Evolutionary conservation across 2,329 filamentous ascomycete genomes (phyloP).

Genomic region (Corynespora cassiicola): DNA sequence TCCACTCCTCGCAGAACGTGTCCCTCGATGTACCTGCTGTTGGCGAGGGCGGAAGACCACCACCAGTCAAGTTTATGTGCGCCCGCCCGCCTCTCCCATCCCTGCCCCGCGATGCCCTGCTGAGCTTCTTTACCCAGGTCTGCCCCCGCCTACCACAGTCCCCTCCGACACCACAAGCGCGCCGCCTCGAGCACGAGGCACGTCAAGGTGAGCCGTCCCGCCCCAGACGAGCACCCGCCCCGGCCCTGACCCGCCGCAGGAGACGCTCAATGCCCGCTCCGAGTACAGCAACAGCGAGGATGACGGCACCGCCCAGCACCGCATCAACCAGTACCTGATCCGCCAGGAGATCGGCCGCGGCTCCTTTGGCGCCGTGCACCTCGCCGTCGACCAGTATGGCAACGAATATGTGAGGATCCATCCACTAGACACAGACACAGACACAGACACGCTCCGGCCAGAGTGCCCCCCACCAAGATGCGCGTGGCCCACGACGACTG

Average conservation of each 20-base stretch:
- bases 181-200: slow-evolving; percentile 65
- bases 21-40: slow-evolving; percentile 53
- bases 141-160: slow-evolving; percentile 65
- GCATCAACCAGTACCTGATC: slow-evolving; percentile 94
- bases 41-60: slow-evolving; percentile 48
- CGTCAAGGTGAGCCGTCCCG: slow-evolving; percentile 65
- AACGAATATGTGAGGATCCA: slow-evolving; percentile 80
- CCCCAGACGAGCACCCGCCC: background rate
- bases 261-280: slow-evolving; percentile 89
- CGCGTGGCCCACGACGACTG: slow-evolving; percentile 26
- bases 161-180: slow-evolving; percentile 70
- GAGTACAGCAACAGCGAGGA: slow-evolving; percentile 85
- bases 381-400: slow-evolving; percentile 88
- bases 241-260: slow-evolving; percentile 57
- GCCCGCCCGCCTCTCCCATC: slow-evolving; percentile 20
- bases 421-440: slow-evolving; percentile 17
- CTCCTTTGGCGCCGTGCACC: slow-evolving; percentile 92
- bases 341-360: slow-evolving; percentile 95
- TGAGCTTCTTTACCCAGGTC: slow-evolving; percentile 53
- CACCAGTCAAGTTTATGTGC: slow-evolving; percentile 58
- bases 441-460: slow-evolving; percentile 2
- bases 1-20: slow-evolving; percentile 56
- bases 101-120: slow-evolving; percentile 32
- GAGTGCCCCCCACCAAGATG: slow-evolving; percentile 21
- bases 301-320: slow-evolving; percentile 80